A percentile compares a stretch with the other conserved stretches of the same genome.
Conservation (phyloP, 2,329 filamentous ascomycete genomes). For the Monilinia fructigena region DNA sequence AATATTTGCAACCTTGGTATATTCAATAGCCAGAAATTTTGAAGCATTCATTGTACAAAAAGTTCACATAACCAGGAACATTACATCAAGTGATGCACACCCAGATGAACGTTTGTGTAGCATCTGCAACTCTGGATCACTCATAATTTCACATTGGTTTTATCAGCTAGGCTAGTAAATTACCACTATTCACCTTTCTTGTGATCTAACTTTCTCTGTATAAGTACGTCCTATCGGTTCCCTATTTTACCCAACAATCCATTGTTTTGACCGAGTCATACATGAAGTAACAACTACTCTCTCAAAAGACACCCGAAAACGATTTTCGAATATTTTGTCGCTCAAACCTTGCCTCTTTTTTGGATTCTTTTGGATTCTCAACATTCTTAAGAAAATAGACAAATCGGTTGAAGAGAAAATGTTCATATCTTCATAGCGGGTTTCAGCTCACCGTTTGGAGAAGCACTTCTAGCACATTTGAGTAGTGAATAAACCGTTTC, state of each 20-base stretch:
- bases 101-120: neutral
- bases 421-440: neutral
- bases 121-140: neutral
- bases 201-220: neutral
- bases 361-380: neutral
- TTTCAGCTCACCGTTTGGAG: neutral
- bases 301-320: neutral
- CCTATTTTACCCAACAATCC: neutral
- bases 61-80: neutral
- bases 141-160: neutral
- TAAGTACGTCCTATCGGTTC: neutral
- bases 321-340: neutral
- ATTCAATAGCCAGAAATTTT: neutral
- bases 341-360: neutral
- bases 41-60: neutral
- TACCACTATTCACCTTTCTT: neutral
- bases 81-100: conserved; percentile 7
- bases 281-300: neutral
- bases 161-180: neutral
- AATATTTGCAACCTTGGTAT: neutral
- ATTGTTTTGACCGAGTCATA: too few relatives aligned
- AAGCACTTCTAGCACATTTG: conserved; percentile 4
- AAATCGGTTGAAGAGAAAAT: neutral
- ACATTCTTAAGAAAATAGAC: neutral
- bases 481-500: neutral